A percentile compares a stretch with the other conserved stretches of the same genome.
phyloP scores from a whole-genome alignment of 1,284 basidiomycete species.

The Cryptococcus sp. region DNA sequence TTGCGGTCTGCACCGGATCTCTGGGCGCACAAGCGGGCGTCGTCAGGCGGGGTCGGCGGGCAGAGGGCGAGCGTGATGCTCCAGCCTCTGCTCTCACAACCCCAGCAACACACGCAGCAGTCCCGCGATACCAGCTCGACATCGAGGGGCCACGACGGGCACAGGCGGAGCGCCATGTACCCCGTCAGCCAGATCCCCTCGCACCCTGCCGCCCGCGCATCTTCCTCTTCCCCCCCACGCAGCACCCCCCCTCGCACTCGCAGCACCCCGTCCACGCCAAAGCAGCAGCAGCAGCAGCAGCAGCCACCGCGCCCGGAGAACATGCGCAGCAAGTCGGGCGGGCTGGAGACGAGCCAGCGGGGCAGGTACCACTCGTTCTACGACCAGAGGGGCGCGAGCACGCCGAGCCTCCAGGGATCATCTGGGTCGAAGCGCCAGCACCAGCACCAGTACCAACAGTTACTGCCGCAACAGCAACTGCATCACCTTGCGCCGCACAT shows the following conservation, averaged over 20 bases:
- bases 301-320: background rate
- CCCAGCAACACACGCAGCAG: too few relatives aligned
- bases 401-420: background rate
- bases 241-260: background rate
- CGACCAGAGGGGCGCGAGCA: constrained; percentile 9
- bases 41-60: too few relatives aligned
- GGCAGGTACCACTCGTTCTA: constrained; percentile 18
- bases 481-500: background rate
- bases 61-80: too few relatives aligned
- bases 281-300: too few relatives aligned
- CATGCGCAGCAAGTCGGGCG: background rate
- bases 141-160: too few relatives aligned
- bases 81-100: too few relatives aligned
- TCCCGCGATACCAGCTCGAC: too few relatives aligned
- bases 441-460: too few relatives aligned
- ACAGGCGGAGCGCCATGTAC: too few relatives aligned
- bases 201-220: background rate
- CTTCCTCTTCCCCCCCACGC: background rate
- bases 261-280: background rate
- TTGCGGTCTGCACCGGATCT: constrained; percentile 1
- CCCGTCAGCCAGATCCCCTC: too few relatives aligned
- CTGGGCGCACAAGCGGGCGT: too few relatives aligned
- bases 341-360: background rate
- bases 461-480: background rate
- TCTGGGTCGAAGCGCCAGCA: too few relatives aligned